Conservation (phyloP, 805 yeast genomes). For the Candida pseudofarinosa region DNA sequence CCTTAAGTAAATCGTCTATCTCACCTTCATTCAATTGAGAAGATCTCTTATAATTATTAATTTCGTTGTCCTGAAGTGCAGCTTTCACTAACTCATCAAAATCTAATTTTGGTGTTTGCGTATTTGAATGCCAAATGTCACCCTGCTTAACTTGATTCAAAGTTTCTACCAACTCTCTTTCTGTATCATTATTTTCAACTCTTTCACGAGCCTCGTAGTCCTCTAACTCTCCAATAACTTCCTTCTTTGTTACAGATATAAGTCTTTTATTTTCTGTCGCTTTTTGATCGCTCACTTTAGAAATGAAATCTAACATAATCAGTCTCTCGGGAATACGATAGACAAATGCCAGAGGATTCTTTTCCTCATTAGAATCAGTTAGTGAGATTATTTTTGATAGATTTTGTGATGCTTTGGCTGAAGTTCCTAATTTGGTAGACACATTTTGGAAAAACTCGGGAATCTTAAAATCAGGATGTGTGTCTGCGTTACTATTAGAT, state of each 20-base stretch:
- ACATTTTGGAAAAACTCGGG: conserved; percentile 30
- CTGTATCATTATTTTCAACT: conserved; percentile 11
- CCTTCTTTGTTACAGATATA: conserved; percentile 24
- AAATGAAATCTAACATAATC: conserved; percentile 64
- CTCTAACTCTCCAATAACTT: conserved; percentile 17
- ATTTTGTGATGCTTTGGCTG: conserved; percentile 15
- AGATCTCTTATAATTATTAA: conserved; percentile 8
- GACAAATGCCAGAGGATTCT: conserved; percentile 38
- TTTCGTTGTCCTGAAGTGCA: conserved; percentile 20
- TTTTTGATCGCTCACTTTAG: conserved; percentile 22
- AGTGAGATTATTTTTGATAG: conserved; percentile 17
- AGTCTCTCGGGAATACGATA: conserved; percentile 67
- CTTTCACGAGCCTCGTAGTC: conserved; percentile 21
- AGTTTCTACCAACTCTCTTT: conserved; percentile 19
- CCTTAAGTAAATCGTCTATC: conserved; percentile 45
- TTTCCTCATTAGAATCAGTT: conserved; percentile 11
- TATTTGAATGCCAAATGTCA: conserved; percentile 8
- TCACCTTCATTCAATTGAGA: conserved; percentile 28
- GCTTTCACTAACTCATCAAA: conserved; percentile 46
- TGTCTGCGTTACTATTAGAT: conserved; percentile 11
- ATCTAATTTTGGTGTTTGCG: conserved; percentile 24
- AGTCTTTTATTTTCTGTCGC: conserved; percentile 33
- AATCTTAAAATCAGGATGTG: conserved; percentile 19
- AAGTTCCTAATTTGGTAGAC: conserved; percentile 16
- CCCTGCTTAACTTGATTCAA: conserved; percentile 23